phyloP scores from a whole-genome alignment of 1,139 yeast genomes.

The Suhomyces taliae region DNA sequence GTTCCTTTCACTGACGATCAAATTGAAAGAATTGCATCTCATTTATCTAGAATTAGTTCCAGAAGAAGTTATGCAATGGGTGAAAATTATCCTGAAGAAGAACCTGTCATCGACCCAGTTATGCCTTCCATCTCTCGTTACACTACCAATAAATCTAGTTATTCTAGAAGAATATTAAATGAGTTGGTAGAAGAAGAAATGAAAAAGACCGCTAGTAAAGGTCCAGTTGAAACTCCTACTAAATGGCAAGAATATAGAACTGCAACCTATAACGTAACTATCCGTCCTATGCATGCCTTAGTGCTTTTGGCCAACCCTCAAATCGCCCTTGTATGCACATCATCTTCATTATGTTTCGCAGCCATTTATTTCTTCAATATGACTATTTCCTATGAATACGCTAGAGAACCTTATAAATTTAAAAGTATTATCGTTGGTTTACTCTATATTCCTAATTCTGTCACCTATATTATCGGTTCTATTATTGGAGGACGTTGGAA shows the following conservation, averaged over 20 bases:
- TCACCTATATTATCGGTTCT: constrained; percentile 73
- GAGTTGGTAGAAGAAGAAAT: constrained; percentile 27
- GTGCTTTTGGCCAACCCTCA: constrained; percentile 68
- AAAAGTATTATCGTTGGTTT: constrained; percentile 66
- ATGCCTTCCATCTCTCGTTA: constrained; percentile 40
- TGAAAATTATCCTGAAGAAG: constrained; percentile 22
- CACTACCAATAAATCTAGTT: constrained; percentile 36
- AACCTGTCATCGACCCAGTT: constrained; percentile 35
- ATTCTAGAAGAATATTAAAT: constrained; percentile 30
- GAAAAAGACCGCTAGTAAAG: constrained; percentile 1
- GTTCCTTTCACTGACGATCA: constrained; percentile 17
- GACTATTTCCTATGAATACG: constrained; percentile 65
- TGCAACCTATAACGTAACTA: constrained; percentile 39
- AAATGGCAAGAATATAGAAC: constrained; percentile 15
- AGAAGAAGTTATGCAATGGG: not conserved
- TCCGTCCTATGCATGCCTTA: constrained; percentile 52
- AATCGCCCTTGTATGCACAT: constrained; percentile 61
- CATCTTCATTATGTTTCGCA: constrained; percentile 68
- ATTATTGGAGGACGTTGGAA: constrained; percentile 79
- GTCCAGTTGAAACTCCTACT: constrained; percentile 1
- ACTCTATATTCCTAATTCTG: constrained; percentile 79
- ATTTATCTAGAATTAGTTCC: constrained; percentile 14
- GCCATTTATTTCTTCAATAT: constrained; percentile 72
- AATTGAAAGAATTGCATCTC: constrained; percentile 21
- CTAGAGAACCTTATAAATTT: constrained; percentile 69